A percentile compares a stretch with the other conserved stretches of the same genome.
These are phyloP conservation scores for Aureobasidium sp. DNA, from an alignment of 2,329 filamentous ascomycete species.

Conservation along the genomic window DNA sequence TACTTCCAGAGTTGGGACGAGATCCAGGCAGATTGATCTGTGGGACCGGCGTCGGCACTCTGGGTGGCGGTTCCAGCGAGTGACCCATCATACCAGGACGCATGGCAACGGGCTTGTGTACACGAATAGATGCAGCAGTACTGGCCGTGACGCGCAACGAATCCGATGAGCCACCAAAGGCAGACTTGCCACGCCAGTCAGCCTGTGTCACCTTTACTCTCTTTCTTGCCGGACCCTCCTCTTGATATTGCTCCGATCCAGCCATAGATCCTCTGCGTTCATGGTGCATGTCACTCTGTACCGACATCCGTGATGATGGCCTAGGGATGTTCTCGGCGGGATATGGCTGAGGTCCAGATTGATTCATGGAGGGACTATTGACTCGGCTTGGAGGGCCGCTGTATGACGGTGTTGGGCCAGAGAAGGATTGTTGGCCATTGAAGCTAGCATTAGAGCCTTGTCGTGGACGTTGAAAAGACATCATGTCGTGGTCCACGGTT, in stretches of 20 bases:
- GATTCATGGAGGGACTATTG: slow-evolving; percentile 6
- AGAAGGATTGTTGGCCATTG: slow-evolving; percentile 7
- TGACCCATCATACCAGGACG: slow-evolving; percentile 38
- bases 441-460: slow-evolving; percentile 10
- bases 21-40: slow-evolving; percentile 24
- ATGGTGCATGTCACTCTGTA: slow-evolving; percentile 23
- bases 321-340: slow-evolving; percentile 18
- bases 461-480: background rate
- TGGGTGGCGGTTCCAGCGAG: slow-evolving; percentile 63
- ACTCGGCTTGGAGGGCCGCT: slow-evolving; percentile 8
- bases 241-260: slow-evolving; percentile 16
- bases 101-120: slow-evolving; percentile 63
- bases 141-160: slow-evolving; percentile 85
- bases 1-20: slow-evolving; percentile 1
- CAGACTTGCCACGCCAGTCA: slow-evolving; percentile 61
- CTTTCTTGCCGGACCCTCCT: slow-evolving; percentile 59
- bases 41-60: slow-evolving; percentile 70
- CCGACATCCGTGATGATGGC: slow-evolving; percentile 27
- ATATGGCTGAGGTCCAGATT: slow-evolving; percentile 2
- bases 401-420: background rate
- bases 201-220: slow-evolving; percentile 69
- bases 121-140: slow-evolving; percentile 78
- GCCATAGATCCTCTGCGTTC: slow-evolving; percentile 5
- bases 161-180: slow-evolving; percentile 58
- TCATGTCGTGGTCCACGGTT: background rate